Conservation (phyloP, 768 basidiomycete species). For the Kwoniella botswanensis region DNA sequence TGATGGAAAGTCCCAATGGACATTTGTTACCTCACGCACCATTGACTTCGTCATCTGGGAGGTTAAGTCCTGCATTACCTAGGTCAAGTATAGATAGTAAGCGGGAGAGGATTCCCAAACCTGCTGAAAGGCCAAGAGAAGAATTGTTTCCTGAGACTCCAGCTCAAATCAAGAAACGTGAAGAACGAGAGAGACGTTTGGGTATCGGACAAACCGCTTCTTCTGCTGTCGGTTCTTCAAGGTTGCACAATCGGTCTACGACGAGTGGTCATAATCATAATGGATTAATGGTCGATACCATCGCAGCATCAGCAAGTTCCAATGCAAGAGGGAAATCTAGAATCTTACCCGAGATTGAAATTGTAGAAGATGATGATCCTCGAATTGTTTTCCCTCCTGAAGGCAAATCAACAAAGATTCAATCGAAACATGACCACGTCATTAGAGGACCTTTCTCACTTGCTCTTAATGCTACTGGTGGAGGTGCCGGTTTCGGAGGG, state of each 20-base stretch:
- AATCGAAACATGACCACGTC: constrained; percentile 48
- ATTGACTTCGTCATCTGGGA: constrained; percentile 1
- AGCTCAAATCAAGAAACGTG: constrained; percentile 50
- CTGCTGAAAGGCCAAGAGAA: constrained; percentile 47
- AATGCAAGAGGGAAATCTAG: constrained; percentile 11
- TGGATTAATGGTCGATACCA: constrained; percentile 32
- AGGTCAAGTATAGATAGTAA: constrained; percentile 20
- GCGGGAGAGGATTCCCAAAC: constrained; percentile 34
- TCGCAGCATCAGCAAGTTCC: constrained; percentile 2
- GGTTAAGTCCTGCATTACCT: constrained; percentile 3
- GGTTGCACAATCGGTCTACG: not conserved
- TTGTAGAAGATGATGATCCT: constrained; percentile 54
- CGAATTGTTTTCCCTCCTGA: constrained; percentile 43
- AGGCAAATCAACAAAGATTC: constrained; percentile 35
- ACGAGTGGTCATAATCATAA: not conserved
- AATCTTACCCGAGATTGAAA: constrained; percentile 51
- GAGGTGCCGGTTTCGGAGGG: constrained; percentile 6
- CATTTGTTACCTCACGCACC: constrained; percentile 13
- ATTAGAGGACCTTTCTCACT: constrained; percentile 45
- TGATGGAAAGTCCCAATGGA: constrained; percentile 4
- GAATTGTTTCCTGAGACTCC: constrained; percentile 55
- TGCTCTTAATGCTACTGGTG: constrained; percentile 35
- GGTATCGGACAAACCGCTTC: constrained; percentile 2
- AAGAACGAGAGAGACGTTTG: constrained; percentile 41
- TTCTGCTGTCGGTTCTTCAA: not conserved